Conservation (phyloP, 371 early-diverging fungal genomes). For the Syncephalis fuscata region DNA sequence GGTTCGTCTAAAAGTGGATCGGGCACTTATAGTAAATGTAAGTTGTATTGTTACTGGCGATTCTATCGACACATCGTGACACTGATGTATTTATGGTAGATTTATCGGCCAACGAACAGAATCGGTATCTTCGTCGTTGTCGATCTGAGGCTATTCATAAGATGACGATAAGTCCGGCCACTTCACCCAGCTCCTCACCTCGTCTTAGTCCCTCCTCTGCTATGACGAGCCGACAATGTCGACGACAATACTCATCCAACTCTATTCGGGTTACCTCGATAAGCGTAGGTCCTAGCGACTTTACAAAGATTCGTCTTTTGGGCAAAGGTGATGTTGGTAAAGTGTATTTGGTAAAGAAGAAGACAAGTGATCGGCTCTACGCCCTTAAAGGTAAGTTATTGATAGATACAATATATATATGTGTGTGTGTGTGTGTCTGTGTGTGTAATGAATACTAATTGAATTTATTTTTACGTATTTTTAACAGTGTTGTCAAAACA, state of each 20-base stretch:
- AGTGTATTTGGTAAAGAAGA: slow-evolving; percentile 85
- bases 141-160: neutral
- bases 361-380: slow-evolving; percentile 62
- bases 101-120: neutral
- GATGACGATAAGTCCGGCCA: neutral
- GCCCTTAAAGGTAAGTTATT: slow-evolving; percentile 73
- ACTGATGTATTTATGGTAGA: no score
- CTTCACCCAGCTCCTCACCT: neutral
- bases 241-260: slow-evolving; percentile 55
- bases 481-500: slow-evolving; percentile 65
- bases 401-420: neutral
- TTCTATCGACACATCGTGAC: no score
- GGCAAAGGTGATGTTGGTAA: slow-evolving; percentile 96
- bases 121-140: neutral
- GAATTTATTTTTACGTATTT: neutral
- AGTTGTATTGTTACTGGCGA: no score
- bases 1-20: no score
- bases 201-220: neutral
- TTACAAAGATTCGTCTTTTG: slow-evolving; percentile 64
- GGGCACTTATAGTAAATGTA: no score
- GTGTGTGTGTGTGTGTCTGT: no score
- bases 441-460: no score
- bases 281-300: slow-evolving; percentile 69
- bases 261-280: slow-evolving; percentile 61
- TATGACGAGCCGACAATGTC: neutral